Base-by-base conservation (phyloP, 331 rosid genomes). In the Quercus tomentella region DNA sequence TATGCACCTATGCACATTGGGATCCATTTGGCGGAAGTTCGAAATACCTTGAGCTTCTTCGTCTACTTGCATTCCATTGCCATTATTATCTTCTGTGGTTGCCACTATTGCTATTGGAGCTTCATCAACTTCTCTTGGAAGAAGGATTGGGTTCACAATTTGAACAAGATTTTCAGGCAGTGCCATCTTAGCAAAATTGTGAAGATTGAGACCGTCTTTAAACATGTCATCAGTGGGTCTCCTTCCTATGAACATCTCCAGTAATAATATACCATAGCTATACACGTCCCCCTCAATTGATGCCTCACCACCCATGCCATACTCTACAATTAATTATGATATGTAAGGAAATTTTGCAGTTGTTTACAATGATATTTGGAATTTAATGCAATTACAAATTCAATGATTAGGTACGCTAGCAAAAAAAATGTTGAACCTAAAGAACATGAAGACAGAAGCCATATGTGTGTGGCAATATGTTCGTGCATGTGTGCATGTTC, bases 261-360 rank as follows among this genome's bases (percentile, higher is more conserved):
- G 10, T 56, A 85, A 17, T 14, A 88, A 78, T 7, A 83, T 85
- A 21, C 87, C 87, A 17, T 52, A 85, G 56, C 86, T 82, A 26
- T 84, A 84, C 2, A 77, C 18, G 8, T 84, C 83, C 18, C 85
- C 88, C 12, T 21, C 25, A 4, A 0, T 56, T 55, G 84, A 85
- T 11, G 82, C 76, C 63, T 72, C n/a, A 14, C n/a, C 67, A 17
- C 87, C 75, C 71, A 33, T 25, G 26, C 76, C 84, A 6, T 88
- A 85, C 56, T 80, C 87, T 88, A 57, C 26, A 62, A 76, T 45
- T 21, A 72, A 56, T 45, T 45, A 45, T 11, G 54, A 11, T 1
- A 45, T 45, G 5, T 45, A 11, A 45, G 54, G 0, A 45, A 12
- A 45, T 45, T 2, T 45, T 45, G 16, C 4, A 11, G 4, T 45